Evolutionary conservation across 768 basidiomycete species (phyloP).

Genomic region (Boletus sp.): DNA sequence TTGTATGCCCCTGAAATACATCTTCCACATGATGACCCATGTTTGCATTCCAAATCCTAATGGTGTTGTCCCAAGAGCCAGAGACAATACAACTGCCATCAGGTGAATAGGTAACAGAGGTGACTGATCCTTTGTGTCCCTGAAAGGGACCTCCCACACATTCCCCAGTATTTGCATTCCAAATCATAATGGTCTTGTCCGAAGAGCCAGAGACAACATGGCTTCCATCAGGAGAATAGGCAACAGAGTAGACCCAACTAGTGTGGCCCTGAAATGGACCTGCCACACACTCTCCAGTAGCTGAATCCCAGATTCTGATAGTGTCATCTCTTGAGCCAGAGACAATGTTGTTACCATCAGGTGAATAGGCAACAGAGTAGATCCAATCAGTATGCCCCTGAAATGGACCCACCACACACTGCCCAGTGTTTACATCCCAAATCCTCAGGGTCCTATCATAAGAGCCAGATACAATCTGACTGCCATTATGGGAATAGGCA

Average conservation of each 20-base stretch:
- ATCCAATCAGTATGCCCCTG: background rate
- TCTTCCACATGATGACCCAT: background rate
- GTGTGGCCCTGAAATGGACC: slow-evolving; percentile 8
- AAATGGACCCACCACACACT: slow-evolving; percentile 8
- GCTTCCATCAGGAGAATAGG: slow-evolving; percentile 25
- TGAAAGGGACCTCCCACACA: slow-evolving; percentile 14
- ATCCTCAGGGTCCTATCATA: slow-evolving; percentile 4
- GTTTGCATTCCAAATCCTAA: slow-evolving; percentile 19
- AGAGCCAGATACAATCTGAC: slow-evolving; percentile 13
- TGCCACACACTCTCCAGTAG: slow-evolving; percentile 7
- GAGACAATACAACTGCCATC: slow-evolving; percentile 15
- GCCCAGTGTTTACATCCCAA: slow-evolving; percentile 13
- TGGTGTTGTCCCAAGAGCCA: slow-evolving; percentile 14
- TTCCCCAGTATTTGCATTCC: slow-evolving; percentile 15
- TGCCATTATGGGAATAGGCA: slow-evolving; percentile 16
- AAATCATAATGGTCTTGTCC: slow-evolving; percentile 20
- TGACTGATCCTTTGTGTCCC: slow-evolving; percentile 14
- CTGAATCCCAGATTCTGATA: slow-evolving; percentile 21
- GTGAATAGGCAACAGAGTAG: slow-evolving; percentile 21
- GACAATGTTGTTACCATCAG: slow-evolving; percentile 17
- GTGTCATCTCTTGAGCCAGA: slow-evolving; percentile 16
- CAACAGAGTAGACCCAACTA: slow-evolving; percentile 12
- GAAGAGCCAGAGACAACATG: slow-evolving; percentile 25
- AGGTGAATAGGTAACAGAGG: slow-evolving; percentile 14
- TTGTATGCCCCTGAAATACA: slow-evolving; percentile 3